These are phyloP conservation scores for Sedum album DNA, from an alignment of 164 flowering plant species.

Conservation along the genomic window DNA sequence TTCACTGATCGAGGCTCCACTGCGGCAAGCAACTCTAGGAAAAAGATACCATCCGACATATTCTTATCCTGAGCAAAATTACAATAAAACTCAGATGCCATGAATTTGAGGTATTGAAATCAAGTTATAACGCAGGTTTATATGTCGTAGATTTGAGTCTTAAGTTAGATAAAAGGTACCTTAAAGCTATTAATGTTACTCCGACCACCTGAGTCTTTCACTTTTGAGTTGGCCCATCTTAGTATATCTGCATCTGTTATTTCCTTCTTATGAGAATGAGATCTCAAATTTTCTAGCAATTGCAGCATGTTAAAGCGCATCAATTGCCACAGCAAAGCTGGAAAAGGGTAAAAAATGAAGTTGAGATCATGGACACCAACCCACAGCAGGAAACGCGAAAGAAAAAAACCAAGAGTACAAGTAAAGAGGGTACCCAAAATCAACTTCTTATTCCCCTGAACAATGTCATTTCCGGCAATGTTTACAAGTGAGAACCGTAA, in stretches of 20 bases:
- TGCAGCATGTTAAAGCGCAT: constrained; percentile 91
- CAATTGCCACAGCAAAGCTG: constrained; percentile 92
- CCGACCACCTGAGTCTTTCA: constrained; percentile 50
- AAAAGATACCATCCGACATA: constrained; percentile 69
- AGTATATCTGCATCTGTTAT: constrained; percentile 74
- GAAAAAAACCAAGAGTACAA: not conserved
- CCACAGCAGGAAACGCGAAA: not conserved
- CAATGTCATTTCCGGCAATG: constrained; percentile 88
- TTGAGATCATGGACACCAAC: not conserved
- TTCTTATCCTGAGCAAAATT: constrained; percentile 58
- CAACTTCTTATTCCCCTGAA: constrained; percentile 86
- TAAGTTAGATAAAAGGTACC: constrained; percentile 25
- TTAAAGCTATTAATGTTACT: constrained; percentile 67
- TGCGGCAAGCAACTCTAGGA: constrained; percentile 78
- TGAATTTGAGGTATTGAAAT: not conserved
- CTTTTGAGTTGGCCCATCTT: constrained; percentile 76
- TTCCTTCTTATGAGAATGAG: constrained; percentile 76
- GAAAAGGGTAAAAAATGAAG: not conserved
- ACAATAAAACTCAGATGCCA: not conserved
- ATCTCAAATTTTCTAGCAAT: constrained; percentile 74
- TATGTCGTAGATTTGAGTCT: too few relatives aligned
- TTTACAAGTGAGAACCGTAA: constrained; percentile 84
- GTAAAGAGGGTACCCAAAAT: constrained; percentile 50
- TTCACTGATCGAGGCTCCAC: constrained; percentile 79
- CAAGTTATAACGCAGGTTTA: not conserved